Conservation (phyloP, 768 basidiomycete species). For the Lanmaoa pseudosensibilis region DNA sequence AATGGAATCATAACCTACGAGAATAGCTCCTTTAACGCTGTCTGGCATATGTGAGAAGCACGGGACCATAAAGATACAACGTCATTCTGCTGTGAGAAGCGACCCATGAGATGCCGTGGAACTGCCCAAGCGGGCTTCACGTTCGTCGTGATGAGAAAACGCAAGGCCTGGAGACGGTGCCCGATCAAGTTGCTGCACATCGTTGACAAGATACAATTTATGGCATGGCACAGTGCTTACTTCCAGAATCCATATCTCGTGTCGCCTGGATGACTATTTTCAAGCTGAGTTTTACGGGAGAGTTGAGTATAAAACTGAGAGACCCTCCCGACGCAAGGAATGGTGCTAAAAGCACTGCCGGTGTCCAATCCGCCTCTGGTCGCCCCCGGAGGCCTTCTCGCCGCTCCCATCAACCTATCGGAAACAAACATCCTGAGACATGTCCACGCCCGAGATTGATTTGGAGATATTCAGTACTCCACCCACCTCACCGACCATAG, state of each 20-base stretch:
- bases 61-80: constrained; percentile 5
- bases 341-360: constrained; percentile 5
- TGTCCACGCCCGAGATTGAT: constrained; percentile 37
- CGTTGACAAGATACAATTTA: constrained; percentile 12
- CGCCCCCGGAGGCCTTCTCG: constrained; percentile 10
- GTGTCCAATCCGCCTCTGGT: constrained; percentile 1
- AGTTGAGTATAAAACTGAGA: constrained; percentile 25
- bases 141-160: constrained; percentile 21
- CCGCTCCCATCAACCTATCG: constrained; percentile 11
- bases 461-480: constrained; percentile 44
- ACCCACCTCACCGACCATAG: constrained; percentile 40
- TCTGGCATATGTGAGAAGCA: constrained; percentile 20
- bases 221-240: constrained; percentile 13
- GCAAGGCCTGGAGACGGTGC: constrained; percentile 19
- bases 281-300: constrained; percentile 8
- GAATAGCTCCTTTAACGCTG: constrained; percentile 12
- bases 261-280: constrained; percentile 31
- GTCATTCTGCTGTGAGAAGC: constrained; percentile 24
- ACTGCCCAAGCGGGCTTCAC: not conserved
- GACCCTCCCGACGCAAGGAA: not conserved
- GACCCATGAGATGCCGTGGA: constrained; percentile 7
- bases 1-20: constrained; percentile 25
- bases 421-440: constrained; percentile 16
- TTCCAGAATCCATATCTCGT: constrained; percentile 4
- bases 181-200: constrained; percentile 21